Percentiles rank a stretch among this genome's conserved stretches.
These are phyloP conservation scores for Tulasnella sp. DNA, from an alignment of 768 basidiomycete genomes.

Conservation along the genomic window DNA sequence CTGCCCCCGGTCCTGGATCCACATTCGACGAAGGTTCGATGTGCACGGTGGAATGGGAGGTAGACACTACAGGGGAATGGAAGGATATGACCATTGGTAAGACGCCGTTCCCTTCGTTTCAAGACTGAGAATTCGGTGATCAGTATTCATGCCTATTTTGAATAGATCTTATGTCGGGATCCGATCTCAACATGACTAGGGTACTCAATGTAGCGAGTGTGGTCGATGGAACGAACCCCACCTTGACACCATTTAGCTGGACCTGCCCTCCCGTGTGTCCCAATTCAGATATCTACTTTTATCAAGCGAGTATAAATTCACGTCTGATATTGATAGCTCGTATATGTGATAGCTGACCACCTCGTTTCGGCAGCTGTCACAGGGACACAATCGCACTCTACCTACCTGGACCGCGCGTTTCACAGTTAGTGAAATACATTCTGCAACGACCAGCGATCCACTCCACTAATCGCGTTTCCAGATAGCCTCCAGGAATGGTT, in stretches of 20 bases:
- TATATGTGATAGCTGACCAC: not conserved
- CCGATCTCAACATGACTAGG: constrained; percentile 30
- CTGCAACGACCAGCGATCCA: not conserved
- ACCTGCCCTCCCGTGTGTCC: constrained; percentile 32
- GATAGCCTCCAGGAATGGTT: constrained; percentile 30
- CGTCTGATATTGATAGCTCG: not conserved
- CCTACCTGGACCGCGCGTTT: constrained; percentile 34
- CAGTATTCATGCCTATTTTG: too few relatives aligned
- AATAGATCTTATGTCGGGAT: constrained; percentile 34
- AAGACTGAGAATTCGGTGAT: too few relatives aligned
- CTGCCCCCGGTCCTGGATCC: constrained; percentile 33
- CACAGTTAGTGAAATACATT: constrained; percentile 24
- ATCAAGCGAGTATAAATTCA: constrained; percentile 26
- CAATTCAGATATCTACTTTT: constrained; percentile 34
- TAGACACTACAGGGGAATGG: constrained; percentile 28
- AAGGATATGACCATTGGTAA: constrained; percentile 32
- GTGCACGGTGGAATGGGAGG: constrained; percentile 31
- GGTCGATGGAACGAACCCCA: constrained; percentile 29
- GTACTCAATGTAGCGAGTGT: constrained; percentile 26
- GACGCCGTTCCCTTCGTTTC: constrained; percentile 7
- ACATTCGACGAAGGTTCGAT: constrained; percentile 28
- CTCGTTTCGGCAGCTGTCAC: not conserved
- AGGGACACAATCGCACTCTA: not conserved
- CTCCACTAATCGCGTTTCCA: constrained; percentile 7
- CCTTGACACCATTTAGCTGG: constrained; percentile 29